Conservation (phyloP, 139 green algal genomes). For the Desmodesmus armatus region DNA sequence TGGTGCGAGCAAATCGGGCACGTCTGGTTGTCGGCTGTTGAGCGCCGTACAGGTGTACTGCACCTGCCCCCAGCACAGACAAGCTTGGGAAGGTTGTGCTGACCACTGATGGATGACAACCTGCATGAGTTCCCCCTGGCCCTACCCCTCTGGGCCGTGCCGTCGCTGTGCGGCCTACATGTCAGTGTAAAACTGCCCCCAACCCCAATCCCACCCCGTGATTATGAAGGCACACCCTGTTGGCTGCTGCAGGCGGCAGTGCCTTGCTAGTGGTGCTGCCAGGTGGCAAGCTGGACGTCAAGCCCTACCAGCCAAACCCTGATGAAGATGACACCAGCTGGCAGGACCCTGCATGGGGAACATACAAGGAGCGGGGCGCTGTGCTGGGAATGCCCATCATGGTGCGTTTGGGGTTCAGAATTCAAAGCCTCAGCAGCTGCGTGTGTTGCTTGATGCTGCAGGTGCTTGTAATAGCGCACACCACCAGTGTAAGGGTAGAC, state of each 20-base stretch:
- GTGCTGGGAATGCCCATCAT: conserved; percentile 56
- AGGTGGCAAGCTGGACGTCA: conserved; percentile 4
- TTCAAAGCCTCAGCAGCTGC: neutral
- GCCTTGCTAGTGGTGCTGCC: conserved; percentile 52
- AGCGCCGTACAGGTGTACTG: too few relatives aligned
- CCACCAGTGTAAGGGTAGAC: too few relatives aligned
- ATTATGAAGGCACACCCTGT: too few relatives aligned
- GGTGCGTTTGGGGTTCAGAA: conserved; percentile 42
- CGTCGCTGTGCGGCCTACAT: neutral
- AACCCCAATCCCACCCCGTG: too few relatives aligned
- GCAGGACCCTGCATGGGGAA: conserved; percentile 54
- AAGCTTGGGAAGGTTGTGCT: too few relatives aligned
- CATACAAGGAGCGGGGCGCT: conserved; percentile 45
- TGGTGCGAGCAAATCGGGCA: too few relatives aligned
- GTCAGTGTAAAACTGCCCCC: too few relatives aligned
- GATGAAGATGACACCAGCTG: conserved; percentile 17
- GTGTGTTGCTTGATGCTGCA: neutral
- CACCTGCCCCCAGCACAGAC: too few relatives aligned
- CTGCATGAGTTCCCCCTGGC: neutral
- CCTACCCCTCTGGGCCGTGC: neutral
- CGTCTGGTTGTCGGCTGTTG: too few relatives aligned
- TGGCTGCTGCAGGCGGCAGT: conserved; percentile 38
- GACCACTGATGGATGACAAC: neutral
- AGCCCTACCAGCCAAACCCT: neutral
- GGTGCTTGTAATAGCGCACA: too few relatives aligned